Evolutionary conservation across 352 stramenopile genomes (phyloP).

Genomic region (Phytopythium litorale): DNA sequence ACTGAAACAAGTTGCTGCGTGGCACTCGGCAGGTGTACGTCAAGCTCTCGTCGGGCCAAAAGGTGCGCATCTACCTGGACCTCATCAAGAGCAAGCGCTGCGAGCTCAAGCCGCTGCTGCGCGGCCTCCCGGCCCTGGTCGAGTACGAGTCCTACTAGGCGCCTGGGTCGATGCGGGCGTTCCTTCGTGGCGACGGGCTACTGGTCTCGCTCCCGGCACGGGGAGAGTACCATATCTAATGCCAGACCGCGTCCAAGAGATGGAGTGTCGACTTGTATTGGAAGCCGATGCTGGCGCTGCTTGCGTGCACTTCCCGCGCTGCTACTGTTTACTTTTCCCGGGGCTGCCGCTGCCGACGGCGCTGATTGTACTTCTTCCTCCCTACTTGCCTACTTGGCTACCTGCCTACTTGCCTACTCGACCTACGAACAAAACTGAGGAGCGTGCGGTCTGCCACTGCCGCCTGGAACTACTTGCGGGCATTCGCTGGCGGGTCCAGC

Average conservation of each 20-base stretch:
- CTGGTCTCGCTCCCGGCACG: neutral
- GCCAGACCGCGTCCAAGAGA: neutral
- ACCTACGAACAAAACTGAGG: neutral
- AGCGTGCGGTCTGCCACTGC: neutral
- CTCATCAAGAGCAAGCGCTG: slow-evolving; percentile 54
- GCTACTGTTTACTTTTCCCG: slow-evolving; percentile 2
- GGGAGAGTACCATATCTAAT: neutral
- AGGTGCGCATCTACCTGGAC: slow-evolving; percentile 56
- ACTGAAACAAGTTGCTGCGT: neutral
- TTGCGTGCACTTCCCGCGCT: neutral
- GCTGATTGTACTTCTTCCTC: neutral
- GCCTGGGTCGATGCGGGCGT: neutral
- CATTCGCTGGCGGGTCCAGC: slow-evolving; percentile 12
- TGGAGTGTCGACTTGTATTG: neutral
- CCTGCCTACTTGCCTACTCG: neutral
- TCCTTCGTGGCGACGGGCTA: neutral
- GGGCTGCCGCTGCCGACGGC: neutral
- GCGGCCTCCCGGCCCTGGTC: slow-evolving; percentile 22
- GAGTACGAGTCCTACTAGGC: slow-evolving; percentile 59
- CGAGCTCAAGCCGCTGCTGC: slow-evolving; percentile 60
- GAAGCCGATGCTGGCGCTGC: too few species aligned
- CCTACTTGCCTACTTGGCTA: neutral
- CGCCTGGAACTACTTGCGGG: neutral
- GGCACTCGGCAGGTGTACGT: slow-evolving; percentile 40
- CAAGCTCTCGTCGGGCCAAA: slow-evolving; percentile 56